phyloP scores from a whole-genome alignment of 1,139 yeast species.

The Geotrichum australiense region DNA sequence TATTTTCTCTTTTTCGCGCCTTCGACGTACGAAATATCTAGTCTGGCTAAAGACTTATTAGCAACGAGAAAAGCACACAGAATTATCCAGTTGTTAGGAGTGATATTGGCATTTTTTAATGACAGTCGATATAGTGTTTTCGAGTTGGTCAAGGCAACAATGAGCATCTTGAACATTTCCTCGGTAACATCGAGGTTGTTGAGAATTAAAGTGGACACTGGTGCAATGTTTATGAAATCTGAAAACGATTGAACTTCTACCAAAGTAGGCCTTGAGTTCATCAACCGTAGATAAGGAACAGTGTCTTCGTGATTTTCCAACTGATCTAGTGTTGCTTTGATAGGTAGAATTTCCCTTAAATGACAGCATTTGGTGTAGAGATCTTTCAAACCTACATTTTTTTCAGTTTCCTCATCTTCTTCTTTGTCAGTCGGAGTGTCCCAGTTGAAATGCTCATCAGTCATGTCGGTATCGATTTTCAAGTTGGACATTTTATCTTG shows the following conservation, averaged over 20 bases:
- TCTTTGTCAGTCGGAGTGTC: neutral
- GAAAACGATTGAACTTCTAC: constrained; percentile 83
- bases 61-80: constrained; percentile 64
- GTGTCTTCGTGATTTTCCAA: constrained; percentile 71
- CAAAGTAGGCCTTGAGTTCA: constrained; percentile 85
- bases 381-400: constrained; percentile 47
- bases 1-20: constrained; percentile 16
- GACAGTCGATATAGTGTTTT: constrained; percentile 67
- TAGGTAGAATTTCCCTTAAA: constrained; percentile 83
- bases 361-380: constrained; percentile 93
- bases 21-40: constrained; percentile 42
- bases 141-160: constrained; percentile 54
- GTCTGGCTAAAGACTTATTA: constrained; percentile 51
- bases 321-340: constrained; percentile 84
- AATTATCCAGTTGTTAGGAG: constrained; percentile 61
- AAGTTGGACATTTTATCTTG: neutral
- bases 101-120: constrained; percentile 69
- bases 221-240: constrained; percentile 79
- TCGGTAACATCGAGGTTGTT: constrained; percentile 77
- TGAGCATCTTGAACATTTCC: constrained; percentile 62
- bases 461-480: too few relatives aligned
- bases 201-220: constrained; percentile 67
- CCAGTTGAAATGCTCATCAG: too few relatives aligned
- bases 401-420: neutral
- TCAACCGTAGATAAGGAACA: constrained; percentile 63